These are phyloP conservation scores for Tuber melanosporum DNA, from an alignment of 495 filamentous ascomycete genomes.

Conservation along the genomic window DNA sequence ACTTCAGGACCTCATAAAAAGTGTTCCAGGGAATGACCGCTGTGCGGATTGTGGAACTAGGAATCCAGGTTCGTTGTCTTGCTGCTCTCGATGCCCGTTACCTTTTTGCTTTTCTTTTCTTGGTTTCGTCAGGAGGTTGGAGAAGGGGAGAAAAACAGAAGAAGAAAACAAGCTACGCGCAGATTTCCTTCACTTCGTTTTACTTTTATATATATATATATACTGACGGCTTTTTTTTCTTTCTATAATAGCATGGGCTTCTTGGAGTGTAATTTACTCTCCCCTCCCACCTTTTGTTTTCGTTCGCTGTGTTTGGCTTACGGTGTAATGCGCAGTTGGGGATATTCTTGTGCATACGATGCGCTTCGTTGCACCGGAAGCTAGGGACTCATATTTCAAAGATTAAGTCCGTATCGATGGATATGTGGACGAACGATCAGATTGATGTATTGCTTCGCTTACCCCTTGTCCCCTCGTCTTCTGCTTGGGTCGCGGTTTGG, in stretches of 20 bases:
- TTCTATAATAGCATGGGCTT: constrained; percentile 76
- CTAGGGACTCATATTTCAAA: constrained; percentile 96
- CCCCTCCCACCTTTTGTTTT: background rate
- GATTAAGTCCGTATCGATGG: constrained; percentile 97
- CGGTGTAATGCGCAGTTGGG: constrained; percentile 58
- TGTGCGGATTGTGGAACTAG: constrained; percentile 88
- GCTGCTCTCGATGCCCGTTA: constrained; percentile 13
- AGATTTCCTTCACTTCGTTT: background rate
- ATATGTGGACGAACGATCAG: constrained; percentile 89
- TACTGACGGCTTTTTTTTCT: constrained; percentile 33
- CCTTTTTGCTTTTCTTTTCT: background rate
- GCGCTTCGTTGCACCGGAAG: constrained; percentile 91
- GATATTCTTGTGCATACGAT: constrained; percentile 95
- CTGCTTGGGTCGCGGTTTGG: constrained; percentile 8
- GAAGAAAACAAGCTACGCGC: background rate
- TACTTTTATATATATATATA: background rate
- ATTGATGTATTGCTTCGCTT: constrained; percentile 63
- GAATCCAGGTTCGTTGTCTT: constrained; percentile 73
- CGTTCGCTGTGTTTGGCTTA: constrained; percentile 25
- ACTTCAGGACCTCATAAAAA: constrained; percentile 82
- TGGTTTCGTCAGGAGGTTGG: background rate
- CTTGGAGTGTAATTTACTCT: constrained; percentile 77
- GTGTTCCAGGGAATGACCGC: constrained; percentile 81
- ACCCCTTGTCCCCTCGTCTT: constrained; percentile 8
- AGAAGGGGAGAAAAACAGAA: background rate